Base-by-base conservation (phyloP, 345 rosid species). In the Lumnitzera littorea region DNA sequence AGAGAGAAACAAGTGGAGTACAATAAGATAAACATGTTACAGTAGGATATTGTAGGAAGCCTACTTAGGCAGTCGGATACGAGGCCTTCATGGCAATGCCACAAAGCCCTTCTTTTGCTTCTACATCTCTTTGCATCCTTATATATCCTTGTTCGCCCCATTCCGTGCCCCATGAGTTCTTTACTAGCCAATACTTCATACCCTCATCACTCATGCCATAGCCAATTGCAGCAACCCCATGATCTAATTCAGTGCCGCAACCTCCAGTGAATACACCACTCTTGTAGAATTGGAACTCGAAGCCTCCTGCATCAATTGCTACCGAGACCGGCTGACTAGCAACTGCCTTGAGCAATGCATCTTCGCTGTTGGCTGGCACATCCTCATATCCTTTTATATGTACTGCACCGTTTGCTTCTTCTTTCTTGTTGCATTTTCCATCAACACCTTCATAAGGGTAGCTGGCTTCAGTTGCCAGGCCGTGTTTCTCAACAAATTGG, bases 241-340 rank as follows among this genome's bases (percentile, higher is more conserved):
- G 94, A 62, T 71, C 63, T 16, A 70, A 46, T 14, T 13, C 3
- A 1, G 72, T 79, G 12, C 65, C 81, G 57, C 94, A 86, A 0
- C 59, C 52, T 0, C 73, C 78, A 6, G 53, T 43, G 63, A 83
- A 81, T 12, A 86, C 56, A 2, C 92, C 92, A 0, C 71, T 56
- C 2, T 58, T 15, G 59, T 83, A 83, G 49, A 76, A 64, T 56
- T 61, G 54, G 55, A 83, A 83, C 11, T 50, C 67, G 27, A 16
- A 69, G 1, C 71, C 73, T 2, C 69, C 51, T 0, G 64, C 84
- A 1, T 63, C 73, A 9, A 86, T 66, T 11, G 55, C 72, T 2
- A 83, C 85, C 0, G 87, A 76, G 46, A 86, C 80, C 4, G 92
- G 92, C 36, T 81, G 89, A 55, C 65, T 52, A 0, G 84, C 67